phyloP scores from a whole-genome alignment of 1,284 basidiomycete genomes.

The Cerrena zonata region DNA sequence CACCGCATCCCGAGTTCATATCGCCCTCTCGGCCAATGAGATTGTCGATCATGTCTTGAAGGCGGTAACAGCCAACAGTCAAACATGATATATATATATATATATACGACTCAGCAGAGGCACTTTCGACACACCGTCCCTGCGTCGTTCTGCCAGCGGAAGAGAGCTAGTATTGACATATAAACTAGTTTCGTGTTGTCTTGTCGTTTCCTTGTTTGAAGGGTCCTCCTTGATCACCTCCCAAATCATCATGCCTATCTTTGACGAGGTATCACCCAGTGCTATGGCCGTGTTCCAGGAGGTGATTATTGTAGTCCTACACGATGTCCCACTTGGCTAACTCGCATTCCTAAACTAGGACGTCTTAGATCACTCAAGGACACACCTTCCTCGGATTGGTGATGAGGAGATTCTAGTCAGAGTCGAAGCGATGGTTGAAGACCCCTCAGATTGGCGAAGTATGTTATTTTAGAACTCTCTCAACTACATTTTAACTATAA shows the following conservation, averaged over 20 bases:
- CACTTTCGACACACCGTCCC: too few relatives aligned
- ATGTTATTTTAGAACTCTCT: not conserved
- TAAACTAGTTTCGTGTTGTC: not conserved
- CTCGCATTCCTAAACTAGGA: not conserved
- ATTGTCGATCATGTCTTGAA: too few relatives aligned
- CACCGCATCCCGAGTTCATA: too few relatives aligned
- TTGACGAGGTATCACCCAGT: not conserved
- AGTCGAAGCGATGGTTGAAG: slow-evolving; percentile 10
- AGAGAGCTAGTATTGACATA: too few relatives aligned
- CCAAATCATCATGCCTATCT: not conserved
- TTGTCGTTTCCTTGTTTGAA: too few relatives aligned
- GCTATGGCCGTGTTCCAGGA: slow-evolving; percentile 2
- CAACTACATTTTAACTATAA: not conserved
- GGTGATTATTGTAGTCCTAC: not conserved
- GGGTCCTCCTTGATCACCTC: not conserved
- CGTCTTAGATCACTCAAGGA: not conserved
- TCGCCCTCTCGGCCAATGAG: too few relatives aligned
- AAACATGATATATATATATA: too few relatives aligned
- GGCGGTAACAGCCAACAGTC: too few relatives aligned
- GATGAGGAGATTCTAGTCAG: slow-evolving; percentile 9
- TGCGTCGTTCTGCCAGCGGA: too few relatives aligned
- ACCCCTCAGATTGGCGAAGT: slow-evolving; percentile 10
- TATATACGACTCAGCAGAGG: too few relatives aligned
- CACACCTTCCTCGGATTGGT: not conserved
- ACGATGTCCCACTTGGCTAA: not conserved